A percentile compares a stretch with the other conserved stretches of the same genome.
phyloP scores from a whole-genome alignment of 495 filamentous ascomycete species.

The Lineolata rhizophorae region DNA sequence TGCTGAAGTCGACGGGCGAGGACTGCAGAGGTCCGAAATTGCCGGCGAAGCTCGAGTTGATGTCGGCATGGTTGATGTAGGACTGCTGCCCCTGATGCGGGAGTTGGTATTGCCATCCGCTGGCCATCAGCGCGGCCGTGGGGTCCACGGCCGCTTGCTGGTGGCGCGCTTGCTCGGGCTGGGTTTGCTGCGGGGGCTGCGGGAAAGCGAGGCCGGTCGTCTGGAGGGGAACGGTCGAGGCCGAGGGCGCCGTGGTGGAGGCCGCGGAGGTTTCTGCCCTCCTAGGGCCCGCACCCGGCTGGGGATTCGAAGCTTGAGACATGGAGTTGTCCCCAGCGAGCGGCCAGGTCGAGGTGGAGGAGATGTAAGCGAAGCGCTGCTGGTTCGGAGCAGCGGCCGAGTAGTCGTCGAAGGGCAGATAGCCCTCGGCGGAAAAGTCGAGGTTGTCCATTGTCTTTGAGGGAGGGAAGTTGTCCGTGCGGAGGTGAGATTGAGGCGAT shows the following conservation, averaged over 20 bases:
- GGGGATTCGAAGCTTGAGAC: conserved; percentile 5
- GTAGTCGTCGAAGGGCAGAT: conserved; percentile 6
- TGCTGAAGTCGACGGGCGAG: conserved; percentile 8
- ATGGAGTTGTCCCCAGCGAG: conserved; percentile 8
- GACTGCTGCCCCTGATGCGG: conserved; percentile 5
- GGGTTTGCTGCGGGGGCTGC: too few species aligned
- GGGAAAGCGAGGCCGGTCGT: conserved; percentile 1
- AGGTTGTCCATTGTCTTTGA: conserved; percentile 11
- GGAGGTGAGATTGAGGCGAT: too few species aligned
- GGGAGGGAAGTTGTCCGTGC: too few species aligned
- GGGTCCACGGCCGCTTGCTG: too few species aligned
- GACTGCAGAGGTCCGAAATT: conserved; percentile 9
- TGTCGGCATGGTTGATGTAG: conserved; percentile 1
- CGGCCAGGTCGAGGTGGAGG: conserved; percentile 8
- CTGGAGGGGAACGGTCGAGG: too few species aligned
- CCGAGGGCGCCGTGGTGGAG: too few species aligned
- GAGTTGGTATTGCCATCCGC: background rate
- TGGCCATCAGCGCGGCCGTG: too few species aligned
- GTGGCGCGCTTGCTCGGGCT: too few species aligned
- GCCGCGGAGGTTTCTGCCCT: too few species aligned
- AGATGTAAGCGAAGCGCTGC: conserved; percentile 1
- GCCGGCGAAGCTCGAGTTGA: conserved; percentile 3
- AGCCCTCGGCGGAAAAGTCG: conserved; percentile 8
- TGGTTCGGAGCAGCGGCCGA: background rate
- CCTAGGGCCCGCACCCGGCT: conserved; percentile 7